Base-by-base conservation (phyloP, 441 rosid genomes). In the Gossypium aridum region DNA sequence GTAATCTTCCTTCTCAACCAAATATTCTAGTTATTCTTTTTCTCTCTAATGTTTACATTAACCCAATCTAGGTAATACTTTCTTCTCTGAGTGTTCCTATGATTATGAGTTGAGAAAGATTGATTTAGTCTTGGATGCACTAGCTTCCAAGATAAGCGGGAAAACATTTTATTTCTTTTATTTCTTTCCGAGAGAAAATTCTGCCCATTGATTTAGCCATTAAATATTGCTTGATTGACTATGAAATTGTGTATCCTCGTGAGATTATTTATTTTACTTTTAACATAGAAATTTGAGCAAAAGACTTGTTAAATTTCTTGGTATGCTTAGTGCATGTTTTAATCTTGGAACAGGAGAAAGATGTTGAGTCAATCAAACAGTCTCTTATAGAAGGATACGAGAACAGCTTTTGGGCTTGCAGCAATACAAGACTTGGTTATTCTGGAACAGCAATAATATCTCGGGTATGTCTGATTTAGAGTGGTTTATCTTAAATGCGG, bases 401-500 rank as follows among this genome's bases (percentile, higher is more conserved):
- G 63, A 90, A 85, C 83, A 88, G 92, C 86, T 95, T 86, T 82
- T 95, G 98, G 98, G 87, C 97, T 17, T 95, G 98, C 64, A 93
- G 99, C 76, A 84, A 76, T 73, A 74, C 97, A 20, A 93, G 88
- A 85, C 98, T 95, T 80, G 99, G 98, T 80, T 95, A 95, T 87
- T 89, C 99, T 74, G 99, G 99, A 72, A 87, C 98, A 45, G 95
- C 98, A 10, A 87, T 95, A 53, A 79, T 95, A 79, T 95, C 99
- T 76, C 88, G 97, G 92, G 99, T 95, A 93, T 72, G 80, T 72
- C 43, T 64, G 47, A 71, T 75, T 67, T 34, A 17, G 22, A 26
- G 28, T 20, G 53, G 64, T 20, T 63, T 9, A 16, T 73, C 45
- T 19, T 64, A 28, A 20, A 17, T 28, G 28, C 31, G 22, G 53